These are phyloP conservation scores for Termitomyces sp. DNA, from an alignment of 768 basidiomycete genomes.

Conservation along the genomic window DNA sequence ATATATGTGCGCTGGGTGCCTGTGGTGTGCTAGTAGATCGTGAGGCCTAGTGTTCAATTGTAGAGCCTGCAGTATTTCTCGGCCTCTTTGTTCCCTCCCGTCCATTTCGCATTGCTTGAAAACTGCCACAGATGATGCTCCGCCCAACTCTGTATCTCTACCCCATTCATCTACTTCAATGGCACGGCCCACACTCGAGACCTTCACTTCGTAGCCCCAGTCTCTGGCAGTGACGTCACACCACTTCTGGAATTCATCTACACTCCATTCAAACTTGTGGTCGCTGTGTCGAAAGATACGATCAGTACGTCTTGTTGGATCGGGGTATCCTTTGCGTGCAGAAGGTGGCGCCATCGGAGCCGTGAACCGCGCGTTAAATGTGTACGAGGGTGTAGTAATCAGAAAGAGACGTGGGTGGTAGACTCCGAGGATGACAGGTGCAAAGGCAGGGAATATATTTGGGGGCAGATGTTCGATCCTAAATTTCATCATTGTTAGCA, in stretches of 20 bases:
- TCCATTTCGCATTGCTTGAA: conserved; percentile 48
- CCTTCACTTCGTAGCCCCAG: conserved; percentile 72
- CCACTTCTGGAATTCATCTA: conserved; percentile 66
- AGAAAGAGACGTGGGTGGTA: conserved; percentile 76
- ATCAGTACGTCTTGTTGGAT: conserved; percentile 73
- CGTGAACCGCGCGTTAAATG: conserved; percentile 76
- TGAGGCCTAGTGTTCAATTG: conserved; percentile 33
- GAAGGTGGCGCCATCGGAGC: conserved; percentile 43
- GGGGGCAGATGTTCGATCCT: conserved; percentile 81
- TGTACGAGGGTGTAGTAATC: conserved; percentile 83
- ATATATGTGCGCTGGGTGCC: conserved; percentile 48
- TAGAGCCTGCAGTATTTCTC: conserved; percentile 26
- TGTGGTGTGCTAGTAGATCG: conserved; percentile 42
- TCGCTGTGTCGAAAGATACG: conserved; percentile 79
- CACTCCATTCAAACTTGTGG: conserved; percentile 90
- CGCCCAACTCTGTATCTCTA: conserved; percentile 60
- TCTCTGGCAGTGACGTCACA: conserved; percentile 51
- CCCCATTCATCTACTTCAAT: conserved; percentile 66
- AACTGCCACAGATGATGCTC: conserved; percentile 63
- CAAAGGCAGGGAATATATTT: conserved; percentile 56
- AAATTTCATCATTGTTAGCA: conserved; percentile 10
- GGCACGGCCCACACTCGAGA: conserved; percentile 57
- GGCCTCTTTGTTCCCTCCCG: conserved; percentile 37
- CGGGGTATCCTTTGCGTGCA: conserved; percentile 52
- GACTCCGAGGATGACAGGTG: conserved; percentile 68